Percentiles rank a stretch among this genome's conserved stretches.
Evolutionary conservation across 352 stramenopile genomes (phyloP).

Genomic region (Phytopythium ostracodes): DNA sequence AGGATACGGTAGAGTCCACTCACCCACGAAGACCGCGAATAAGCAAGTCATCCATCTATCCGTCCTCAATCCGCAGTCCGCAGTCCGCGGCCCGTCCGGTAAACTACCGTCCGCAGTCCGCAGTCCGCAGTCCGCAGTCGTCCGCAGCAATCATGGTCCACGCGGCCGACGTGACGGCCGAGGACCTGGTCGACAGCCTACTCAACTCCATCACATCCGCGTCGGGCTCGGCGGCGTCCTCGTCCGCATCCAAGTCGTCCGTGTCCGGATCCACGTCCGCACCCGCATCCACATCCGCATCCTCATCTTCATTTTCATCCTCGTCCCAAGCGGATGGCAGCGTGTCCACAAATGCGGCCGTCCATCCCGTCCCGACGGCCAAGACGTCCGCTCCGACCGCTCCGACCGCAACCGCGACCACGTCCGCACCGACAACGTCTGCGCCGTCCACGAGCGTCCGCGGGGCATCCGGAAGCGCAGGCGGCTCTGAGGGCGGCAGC

Average conservation of each 20-base stretch:
- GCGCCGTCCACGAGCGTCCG: neutral
- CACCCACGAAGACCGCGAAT: neutral
- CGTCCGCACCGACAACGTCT: neutral
- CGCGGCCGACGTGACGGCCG: constrained; percentile 27
- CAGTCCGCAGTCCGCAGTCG: neutral
- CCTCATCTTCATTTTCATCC: neutral
- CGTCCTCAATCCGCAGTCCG: neutral
- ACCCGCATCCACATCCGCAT: constrained; percentile 1
- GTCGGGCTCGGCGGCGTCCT: constrained; percentile 7
- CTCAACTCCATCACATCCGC: constrained; percentile 28
- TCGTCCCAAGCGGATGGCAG: neutral
- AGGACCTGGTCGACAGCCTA: constrained; percentile 38
- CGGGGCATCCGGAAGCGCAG: constrained; percentile 4
- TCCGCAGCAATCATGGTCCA: constrained; percentile 9
- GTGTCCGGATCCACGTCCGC: constrained; percentile 10
- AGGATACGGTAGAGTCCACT: neutral
- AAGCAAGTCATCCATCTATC: neutral
- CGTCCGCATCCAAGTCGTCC: neutral
- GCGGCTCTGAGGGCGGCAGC: neutral
- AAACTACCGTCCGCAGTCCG: neutral
- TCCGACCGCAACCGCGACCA: neutral
- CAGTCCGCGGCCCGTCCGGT: neutral
- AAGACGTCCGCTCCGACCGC: neutral
- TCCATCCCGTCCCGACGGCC: neutral
- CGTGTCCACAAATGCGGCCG: neutral